Evolutionary conservation across 805 yeast genomes (phyloP).

Genomic region (Phaffomyces antillensis): DNA sequence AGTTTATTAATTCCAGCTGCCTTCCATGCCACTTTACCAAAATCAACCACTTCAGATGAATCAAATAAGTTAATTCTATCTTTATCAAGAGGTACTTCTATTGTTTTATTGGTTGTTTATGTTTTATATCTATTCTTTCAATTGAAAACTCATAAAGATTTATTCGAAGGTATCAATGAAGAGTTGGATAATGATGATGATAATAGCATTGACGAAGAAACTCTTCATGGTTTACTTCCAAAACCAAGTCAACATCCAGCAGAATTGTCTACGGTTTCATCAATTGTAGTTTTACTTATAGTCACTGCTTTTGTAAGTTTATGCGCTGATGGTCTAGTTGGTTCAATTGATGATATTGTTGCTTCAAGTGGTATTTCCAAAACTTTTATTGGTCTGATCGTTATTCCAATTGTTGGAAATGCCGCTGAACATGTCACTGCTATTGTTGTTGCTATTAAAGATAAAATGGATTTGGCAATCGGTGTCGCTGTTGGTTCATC

Average conservation of each 20-base stretch:
- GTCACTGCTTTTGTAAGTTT: conserved; percentile 78
- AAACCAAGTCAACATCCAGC: conserved; percentile 23
- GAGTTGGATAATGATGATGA: conserved; percentile 24
- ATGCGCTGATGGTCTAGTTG: conserved; percentile 91
- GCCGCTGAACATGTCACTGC: conserved; percentile 99
- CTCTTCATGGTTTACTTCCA: not conserved
- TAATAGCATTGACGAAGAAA: conserved; percentile 2
- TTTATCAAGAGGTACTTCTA: conserved; percentile 79
- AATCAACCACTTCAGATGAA: conserved; percentile 24
- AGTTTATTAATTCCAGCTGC: conserved; percentile 94
- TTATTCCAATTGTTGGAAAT: conserved; percentile 95
- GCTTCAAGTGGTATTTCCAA: conserved; percentile 79
- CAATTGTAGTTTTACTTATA: conserved; percentile 46
- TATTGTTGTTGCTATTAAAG: conserved; percentile 86
- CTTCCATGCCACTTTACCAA: conserved; percentile 72
- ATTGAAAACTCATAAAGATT: conserved; percentile 71
- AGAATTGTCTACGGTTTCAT: conserved; percentile 42
- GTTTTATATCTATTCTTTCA: conserved; percentile 79
- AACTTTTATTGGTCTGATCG: conserved; percentile 89
- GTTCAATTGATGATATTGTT: conserved; percentile 87
- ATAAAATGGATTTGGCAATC: conserved; percentile 95
- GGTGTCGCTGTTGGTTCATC: conserved; percentile 97
- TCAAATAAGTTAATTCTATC: conserved; percentile 46
- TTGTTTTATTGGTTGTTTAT: conserved; percentile 72
- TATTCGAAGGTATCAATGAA: conserved; percentile 55